phyloP scores from a whole-genome alignment of 257 asterid species.

The Solanum stenotomum region DNA sequence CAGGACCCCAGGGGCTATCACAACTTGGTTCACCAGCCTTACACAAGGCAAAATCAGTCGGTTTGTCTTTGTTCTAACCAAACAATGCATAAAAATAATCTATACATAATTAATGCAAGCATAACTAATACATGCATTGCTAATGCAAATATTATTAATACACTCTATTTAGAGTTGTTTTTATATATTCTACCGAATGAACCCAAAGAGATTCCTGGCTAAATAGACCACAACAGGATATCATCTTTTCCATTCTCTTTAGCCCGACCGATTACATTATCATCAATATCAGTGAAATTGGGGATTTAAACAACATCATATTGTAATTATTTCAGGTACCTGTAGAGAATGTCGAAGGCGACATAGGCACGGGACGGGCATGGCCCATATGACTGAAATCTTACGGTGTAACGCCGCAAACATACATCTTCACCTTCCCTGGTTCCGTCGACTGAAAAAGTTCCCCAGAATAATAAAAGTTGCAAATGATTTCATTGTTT shows the following conservation, averaged over 20 bases:
- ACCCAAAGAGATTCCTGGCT: slow-evolving; percentile 35
- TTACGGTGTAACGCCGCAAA: slow-evolving; percentile 70
- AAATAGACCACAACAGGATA: slow-evolving; percentile 13
- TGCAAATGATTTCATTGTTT: too few relatives aligned
- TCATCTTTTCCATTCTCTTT: slow-evolving; percentile 44
- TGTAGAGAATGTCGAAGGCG: slow-evolving; percentile 65
- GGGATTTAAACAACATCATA: slow-evolving; percentile 67
- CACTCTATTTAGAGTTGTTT: too few relatives aligned
- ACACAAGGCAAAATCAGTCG: slow-evolving; percentile 78
- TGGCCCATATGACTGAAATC: too few relatives aligned
- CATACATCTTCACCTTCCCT: slow-evolving; percentile 58
- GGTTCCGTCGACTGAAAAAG: slow-evolving; percentile 29
- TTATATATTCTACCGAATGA: too few relatives aligned
- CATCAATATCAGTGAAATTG: slow-evolving; percentile 78
- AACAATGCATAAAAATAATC: too few relatives aligned
- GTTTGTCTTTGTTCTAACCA: slow-evolving; percentile 42
- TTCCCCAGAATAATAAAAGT: too few relatives aligned
- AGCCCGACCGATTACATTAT: slow-evolving; percentile 67
- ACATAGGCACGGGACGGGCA: too few relatives aligned
- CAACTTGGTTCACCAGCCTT: slow-evolving; percentile 73
- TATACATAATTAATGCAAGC: too few relatives aligned
- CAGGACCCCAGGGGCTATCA: slow-evolving; percentile 89
- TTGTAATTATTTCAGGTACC: slow-evolving; percentile 52
- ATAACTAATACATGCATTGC: too few relatives aligned
- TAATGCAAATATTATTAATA: too few relatives aligned